Evolutionary conservation across 257 asterid species (phyloP), one percentile per base, ranked within the genome.

Genomic region (Nicotiana tomentosiformis): DNA sequence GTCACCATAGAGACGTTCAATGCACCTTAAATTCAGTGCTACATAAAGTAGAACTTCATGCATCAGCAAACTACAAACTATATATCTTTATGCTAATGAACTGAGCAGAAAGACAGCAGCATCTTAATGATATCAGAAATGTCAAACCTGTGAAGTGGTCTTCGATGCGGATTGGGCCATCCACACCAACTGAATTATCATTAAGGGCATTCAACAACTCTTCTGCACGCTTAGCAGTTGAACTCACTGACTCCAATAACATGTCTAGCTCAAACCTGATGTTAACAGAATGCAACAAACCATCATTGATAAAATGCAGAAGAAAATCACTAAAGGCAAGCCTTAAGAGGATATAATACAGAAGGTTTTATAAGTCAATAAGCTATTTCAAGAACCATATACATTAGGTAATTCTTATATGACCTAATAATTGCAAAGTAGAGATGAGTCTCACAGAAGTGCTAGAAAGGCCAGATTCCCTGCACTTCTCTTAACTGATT

Each of bases 1-100:
- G 74, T 87, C 92, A 56, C 92, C 89, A 83, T 89, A 89, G 67
- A 89, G 33, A 29, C 92, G 87, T 69, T 87, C 92, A 85, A 89
- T 85, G 89, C 92, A 89, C 72, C 92, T 85, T 37, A 85, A 46
- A 46, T 87, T 77, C 51, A 89, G 84, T 77, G 87, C 92, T 89
- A 64, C 61, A 84, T 56, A 49, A 20, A 83, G 81, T 12, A 68
- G 35, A 81, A 82, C 20, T 76, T 26, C 64, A 8, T 51, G 43
- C 14, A 76, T 76, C 64, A 81, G 43, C 62, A 66, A 18, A 43
- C 78, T 20, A 67, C n/a, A 76, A 56, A 76, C 26, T 51, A 51
- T n/a, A 15, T 53, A 51, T 51, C 16, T 4, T 76, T 51, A 51
- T 51, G 80, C 15, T 51, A 8, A 76, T 76, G 80, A 51, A 76